Base-by-base conservation (phyloP, 2,329 filamentous ascomycete species). In the Didymella segeticola region DNA sequence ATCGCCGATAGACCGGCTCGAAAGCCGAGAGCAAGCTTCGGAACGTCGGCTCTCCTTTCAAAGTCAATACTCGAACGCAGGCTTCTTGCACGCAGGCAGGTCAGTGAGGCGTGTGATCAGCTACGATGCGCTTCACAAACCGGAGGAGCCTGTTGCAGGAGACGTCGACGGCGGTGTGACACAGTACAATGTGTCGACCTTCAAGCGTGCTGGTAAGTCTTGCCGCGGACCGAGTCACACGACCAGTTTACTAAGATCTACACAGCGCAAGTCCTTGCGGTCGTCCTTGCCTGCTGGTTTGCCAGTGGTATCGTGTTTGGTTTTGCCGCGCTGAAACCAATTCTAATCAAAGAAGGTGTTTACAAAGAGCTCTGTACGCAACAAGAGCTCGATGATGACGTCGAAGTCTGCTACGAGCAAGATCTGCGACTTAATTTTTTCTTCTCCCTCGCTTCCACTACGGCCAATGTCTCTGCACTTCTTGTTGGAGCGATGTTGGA, bases 81-180 rank as follows among this genome's bases (percentile, higher is more conserved):
- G 62, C 37, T 67, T 67, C 20, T 47, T 65, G 38, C 49, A 56
- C 7, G 41, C 65, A 31, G 61, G 56, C 34, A 74, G 69, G 58
- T 67, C 70, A 8, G 56, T 80, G 33, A 70, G 75, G 41, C 69
- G 74, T 36, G 67, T 77, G 26, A 70, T 81, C 51, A 79, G 76
- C 61, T 82, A 81, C 60, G 80, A 83, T 74, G 74, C 78, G 2
- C 67, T 83, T 26, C 76, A 78, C 19, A 69, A 69, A 10, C 70
- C 75, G 3, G 64, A 71, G 4, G 69, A 73, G 27, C 70, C 70
- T 5, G 62, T 59, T 31, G 33, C 58, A n/a, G 62, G 63, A 20
- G 77, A 79, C 30, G 74, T 76, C 20, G 71, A 77, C 38, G 73
- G 76, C 26, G 78, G 76, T 20, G 73, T 80, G 45, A 78, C 79